Evolutionary conservation across 2,329 filamentous ascomycete genomes (phyloP), one percentile per base, ranked within the genome.

Genomic region (Aspergillus felis): DNA sequence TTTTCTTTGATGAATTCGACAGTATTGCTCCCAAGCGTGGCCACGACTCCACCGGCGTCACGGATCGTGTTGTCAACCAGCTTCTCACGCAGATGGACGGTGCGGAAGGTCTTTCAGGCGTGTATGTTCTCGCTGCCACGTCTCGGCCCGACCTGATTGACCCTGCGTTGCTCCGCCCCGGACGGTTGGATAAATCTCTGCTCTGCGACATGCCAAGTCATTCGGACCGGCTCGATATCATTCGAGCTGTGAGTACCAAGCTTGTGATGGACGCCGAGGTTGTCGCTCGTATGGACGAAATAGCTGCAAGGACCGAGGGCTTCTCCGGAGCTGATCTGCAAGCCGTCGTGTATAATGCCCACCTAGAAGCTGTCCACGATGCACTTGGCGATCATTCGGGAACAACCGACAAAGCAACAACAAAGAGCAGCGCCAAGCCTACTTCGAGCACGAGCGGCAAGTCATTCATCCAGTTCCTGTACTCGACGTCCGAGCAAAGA

Each of bases 1-100:
- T 99, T 8, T 99, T 99, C 81, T 99, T 99, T 70, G 94, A 99
- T 70, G 94, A 99, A 73, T 99, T 99, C 70, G 94, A 99, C 77
- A 92, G 90, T 42, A 97, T 99, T 62, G 95, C 95, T 0, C 94
- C 94, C 2, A 99, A 97, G 76, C 85, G 94, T 77, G 94, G 94
- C 0, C 94, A 99, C 71, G 95, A 99, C 73, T 94, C 89, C 1
- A 99, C 94, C 0, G 94, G 95, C 63, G 95, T 99, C n/a, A 99
- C 94, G 0, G 95, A 99, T 74, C 87, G 95, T 41, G 95, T 99
- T 0, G 94, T 99, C 66, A 99, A 99, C 73, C 95, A 99, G 79
- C 86, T 99, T 57, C 83, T 99, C 10, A 99, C 95, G 0, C 93
- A 97, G 74, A 99, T 99, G 94, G 94, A 99, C 69, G 94, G 94